phyloP scores from a whole-genome alignment of 1,284 basidiomycete species.

The Abortiporus biennis region DNA sequence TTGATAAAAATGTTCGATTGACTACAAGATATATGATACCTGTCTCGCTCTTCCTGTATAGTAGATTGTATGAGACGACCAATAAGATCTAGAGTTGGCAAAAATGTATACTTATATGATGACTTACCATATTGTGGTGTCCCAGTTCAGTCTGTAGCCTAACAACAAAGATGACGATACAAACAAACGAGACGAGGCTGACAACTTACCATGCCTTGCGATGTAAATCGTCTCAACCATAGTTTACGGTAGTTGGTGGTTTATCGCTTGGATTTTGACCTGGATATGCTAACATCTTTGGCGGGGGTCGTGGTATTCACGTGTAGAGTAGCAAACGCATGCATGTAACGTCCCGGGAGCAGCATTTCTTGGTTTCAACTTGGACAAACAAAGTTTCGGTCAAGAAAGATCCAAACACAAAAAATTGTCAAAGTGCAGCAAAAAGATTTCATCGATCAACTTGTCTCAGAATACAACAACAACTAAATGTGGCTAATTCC shows the following conservation, averaged over 20 bases:
- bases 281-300: no score
- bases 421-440: no score
- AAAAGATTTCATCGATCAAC: no score
- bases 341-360: no score
- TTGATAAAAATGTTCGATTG: neutral
- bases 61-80: neutral
- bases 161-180: neutral
- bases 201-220: constrained; percentile 62
- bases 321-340: no score
- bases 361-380: no score
- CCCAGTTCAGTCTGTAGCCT: constrained; percentile 77
- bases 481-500: constrained; percentile 3
- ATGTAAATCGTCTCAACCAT: constrained; percentile 73
- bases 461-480: constrained; percentile 4
- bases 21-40: constrained; percentile 25
- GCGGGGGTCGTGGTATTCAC: no score
- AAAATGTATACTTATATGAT: constrained; percentile 1
- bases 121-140: constrained; percentile 56
- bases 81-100: neutral
- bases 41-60: constrained; percentile 56
- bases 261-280: no score
- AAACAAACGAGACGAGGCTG: neutral
- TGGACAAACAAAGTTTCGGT: no score
- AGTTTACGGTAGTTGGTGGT: no score
- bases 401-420: no score